Evolutionary conservation across 2,329 filamentous ascomycete genomes (phyloP).

Genomic region (Aphanocladium album): DNA sequence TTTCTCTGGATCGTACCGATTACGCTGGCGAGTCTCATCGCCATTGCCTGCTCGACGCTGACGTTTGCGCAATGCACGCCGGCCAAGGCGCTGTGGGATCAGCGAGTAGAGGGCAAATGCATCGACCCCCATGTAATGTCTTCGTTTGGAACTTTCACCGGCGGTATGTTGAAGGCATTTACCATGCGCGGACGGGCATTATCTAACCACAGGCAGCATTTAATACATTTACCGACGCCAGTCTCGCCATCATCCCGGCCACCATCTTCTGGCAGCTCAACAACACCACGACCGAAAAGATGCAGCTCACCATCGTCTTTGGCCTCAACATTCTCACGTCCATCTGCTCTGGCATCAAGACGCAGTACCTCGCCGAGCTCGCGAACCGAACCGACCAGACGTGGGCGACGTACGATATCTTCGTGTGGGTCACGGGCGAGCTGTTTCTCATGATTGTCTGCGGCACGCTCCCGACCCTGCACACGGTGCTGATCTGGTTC

Average conservation of each 20-base stretch:
- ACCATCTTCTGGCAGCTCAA: slow-evolving; percentile 61
- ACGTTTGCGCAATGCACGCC: slow-evolving; percentile 20
- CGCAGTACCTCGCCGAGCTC: slow-evolving; percentile 19
- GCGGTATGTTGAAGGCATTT: slow-evolving; percentile 10
- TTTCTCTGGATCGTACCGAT: slow-evolving; percentile 20
- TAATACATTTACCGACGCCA: slow-evolving; percentile 20
- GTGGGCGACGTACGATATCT: slow-evolving; percentile 20
- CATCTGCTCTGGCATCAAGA: slow-evolving; percentile 22
- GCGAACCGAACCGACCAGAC: slow-evolving; percentile 20
- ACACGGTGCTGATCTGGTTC: slow-evolving; percentile 15
- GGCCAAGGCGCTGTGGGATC: slow-evolving; percentile 18
- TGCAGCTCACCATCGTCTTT: slow-evolving; percentile 52
- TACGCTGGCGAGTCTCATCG: slow-evolving; percentile 15
- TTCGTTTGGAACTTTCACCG: slow-evolving; percentile 18
- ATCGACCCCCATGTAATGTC: slow-evolving; percentile 18
- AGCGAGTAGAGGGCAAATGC: slow-evolving; percentile 16
- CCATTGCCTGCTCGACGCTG: slow-evolving; percentile 18
- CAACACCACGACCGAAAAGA: slow-evolving; percentile 69
- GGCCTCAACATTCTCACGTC: slow-evolving; percentile 21
- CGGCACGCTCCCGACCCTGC: slow-evolving; percentile 18
- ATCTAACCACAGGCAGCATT: slow-evolving; percentile 13
- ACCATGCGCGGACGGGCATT: background rate
- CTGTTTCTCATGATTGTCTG: slow-evolving; percentile 22
- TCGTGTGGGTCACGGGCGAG: slow-evolving; percentile 20
- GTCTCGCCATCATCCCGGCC: slow-evolving; percentile 19